Percentiles rank a stretch among this genome's conserved stretches.
These are phyloP conservation scores for Davidsoniella neocaledoniae DNA, from an alignment of 2,329 filamentous ascomycete genomes.

Conservation along the genomic window DNA sequence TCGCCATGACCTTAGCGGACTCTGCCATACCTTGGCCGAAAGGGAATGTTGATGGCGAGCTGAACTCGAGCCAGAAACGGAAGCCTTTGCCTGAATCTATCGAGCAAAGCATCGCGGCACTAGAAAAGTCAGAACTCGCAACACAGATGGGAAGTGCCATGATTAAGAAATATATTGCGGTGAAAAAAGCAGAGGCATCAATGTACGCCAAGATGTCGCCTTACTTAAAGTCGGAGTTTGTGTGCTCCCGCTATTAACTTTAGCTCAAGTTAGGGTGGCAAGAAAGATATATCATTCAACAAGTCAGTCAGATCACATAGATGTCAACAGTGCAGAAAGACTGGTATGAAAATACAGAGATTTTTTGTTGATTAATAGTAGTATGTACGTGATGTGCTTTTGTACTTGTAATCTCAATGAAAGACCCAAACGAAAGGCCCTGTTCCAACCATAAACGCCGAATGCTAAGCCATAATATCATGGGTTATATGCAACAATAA, in stretches of 20 bases:
- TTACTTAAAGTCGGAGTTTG: conserved; percentile 34
- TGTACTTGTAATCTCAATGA: too few relatives aligned
- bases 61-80: conserved; percentile 22
- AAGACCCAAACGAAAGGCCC: neutral
- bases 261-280: too few relatives aligned
- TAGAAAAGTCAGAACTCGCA: conserved; percentile 32
- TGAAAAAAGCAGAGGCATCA: conserved; percentile 42
- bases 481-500: conserved; percentile 2
- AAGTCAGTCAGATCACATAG: too few relatives aligned
- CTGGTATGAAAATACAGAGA: too few relatives aligned
- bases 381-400: neutral
- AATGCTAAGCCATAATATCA: neutral
- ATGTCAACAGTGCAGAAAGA: too few relatives aligned
- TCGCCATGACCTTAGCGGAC: conserved; percentile 32
- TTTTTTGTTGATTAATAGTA: neutral
- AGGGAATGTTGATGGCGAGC: conserved; percentile 20
- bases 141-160: conserved; percentile 31
- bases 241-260: conserved; percentile 47
- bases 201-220: conserved; percentile 32
- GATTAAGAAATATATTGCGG: conserved; percentile 36
- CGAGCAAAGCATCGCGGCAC: conserved; percentile 33
- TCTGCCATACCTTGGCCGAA: conserved; percentile 30
- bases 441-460: neutral
- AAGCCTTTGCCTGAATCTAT: conserved; percentile 33
- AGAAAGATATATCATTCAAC: too few relatives aligned